Conservation (phyloP, 2,329 filamentous ascomycete genomes). For the Cadophora sp. region DNA sequence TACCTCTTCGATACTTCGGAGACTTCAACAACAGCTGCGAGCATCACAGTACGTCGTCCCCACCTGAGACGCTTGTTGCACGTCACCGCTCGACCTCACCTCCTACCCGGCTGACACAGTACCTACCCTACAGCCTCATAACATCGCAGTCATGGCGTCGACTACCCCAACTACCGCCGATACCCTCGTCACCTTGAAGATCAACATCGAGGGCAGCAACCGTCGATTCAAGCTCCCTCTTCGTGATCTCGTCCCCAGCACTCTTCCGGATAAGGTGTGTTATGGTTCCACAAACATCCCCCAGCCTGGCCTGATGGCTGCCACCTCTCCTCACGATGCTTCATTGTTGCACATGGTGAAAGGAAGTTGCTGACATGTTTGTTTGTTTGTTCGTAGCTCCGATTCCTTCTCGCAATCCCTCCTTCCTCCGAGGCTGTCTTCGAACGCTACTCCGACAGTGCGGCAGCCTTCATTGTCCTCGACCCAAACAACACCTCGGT, state of each 20-base stretch:
- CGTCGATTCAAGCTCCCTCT: constrained; percentile 90
- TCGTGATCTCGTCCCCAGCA: constrained; percentile 76
- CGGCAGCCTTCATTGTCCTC: constrained; percentile 79
- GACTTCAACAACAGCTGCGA: constrained; percentile 17
- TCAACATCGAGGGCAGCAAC: constrained; percentile 76
- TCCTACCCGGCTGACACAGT: constrained; percentile 35
- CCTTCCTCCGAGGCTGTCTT: constrained; percentile 69
- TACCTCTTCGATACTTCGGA: constrained; percentile 25
- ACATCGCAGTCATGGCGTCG: constrained; percentile 43
- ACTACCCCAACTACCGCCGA: constrained; percentile 56
- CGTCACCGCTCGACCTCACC: constrained; percentile 36
- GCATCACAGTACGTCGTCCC: constrained; percentile 24
- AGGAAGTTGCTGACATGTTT: constrained; percentile 36
- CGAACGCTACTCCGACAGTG: constrained; percentile 96
- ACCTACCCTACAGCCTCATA: constrained; percentile 27
- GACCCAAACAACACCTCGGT: constrained; percentile 79
- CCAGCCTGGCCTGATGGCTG: constrained; percentile 24
- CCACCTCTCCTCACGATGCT: constrained; percentile 13
- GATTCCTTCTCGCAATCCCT: constrained; percentile 69
- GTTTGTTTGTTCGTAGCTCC: constrained; percentile 62
- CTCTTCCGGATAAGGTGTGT: constrained; percentile 84
- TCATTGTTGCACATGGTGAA: not conserved
- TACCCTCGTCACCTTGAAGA: constrained; percentile 84
- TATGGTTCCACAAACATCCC: constrained; percentile 28
- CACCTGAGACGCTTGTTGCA: constrained; percentile 33